Percentiles rank a stretch among this genome's conserved stretches.
These are phyloP conservation scores for Tetrapisispora pingtungensis DNA, from an alignment of 805 yeast genomes.

Conservation along the genomic window DNA sequence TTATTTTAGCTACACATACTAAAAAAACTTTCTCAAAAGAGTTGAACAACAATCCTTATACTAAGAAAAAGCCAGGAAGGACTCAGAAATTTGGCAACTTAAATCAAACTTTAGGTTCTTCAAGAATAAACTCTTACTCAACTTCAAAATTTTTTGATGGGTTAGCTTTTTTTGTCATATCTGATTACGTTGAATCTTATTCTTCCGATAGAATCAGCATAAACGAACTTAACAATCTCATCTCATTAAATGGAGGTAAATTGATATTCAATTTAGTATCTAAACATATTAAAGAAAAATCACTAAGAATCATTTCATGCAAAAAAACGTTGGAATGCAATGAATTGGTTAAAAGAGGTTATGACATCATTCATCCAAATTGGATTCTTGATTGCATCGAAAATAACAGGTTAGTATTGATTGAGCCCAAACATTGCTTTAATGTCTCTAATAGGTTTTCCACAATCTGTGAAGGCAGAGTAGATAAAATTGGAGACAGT, in stretches of 20 bases:
- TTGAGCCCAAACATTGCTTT: constrained; percentile 55
- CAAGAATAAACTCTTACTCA: constrained; percentile 1
- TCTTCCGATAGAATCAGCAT: constrained; percentile 21
- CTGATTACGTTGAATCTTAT: constrained; percentile 35
- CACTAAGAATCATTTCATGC: constrained; percentile 30
- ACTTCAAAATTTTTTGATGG: constrained; percentile 34
- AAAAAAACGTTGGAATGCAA: constrained; percentile 32
- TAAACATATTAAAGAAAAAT: constrained; percentile 7
- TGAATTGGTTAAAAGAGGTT: constrained; percentile 36
- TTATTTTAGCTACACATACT: constrained; percentile 4
- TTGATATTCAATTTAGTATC: constrained; percentile 31
- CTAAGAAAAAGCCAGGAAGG: neutral
- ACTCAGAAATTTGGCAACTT: neutral
- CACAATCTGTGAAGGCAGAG: constrained; percentile 25
- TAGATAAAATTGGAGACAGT: constrained; percentile 60
- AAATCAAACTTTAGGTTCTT: neutral
- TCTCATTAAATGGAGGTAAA: constrained; percentile 43
- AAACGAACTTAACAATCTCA: constrained; percentile 30
- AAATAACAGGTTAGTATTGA: constrained; percentile 30
- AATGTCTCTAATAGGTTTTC: constrained; percentile 29
- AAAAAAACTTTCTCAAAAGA: neutral
- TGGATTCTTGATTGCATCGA: constrained; percentile 62
- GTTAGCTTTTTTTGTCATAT: constrained; percentile 40
- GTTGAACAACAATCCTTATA: no score
- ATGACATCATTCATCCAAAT: constrained; percentile 51